phyloP scores from a whole-genome alignment of 1,284 basidiomycete genomes.

The Rugosomyces carneus region DNA sequence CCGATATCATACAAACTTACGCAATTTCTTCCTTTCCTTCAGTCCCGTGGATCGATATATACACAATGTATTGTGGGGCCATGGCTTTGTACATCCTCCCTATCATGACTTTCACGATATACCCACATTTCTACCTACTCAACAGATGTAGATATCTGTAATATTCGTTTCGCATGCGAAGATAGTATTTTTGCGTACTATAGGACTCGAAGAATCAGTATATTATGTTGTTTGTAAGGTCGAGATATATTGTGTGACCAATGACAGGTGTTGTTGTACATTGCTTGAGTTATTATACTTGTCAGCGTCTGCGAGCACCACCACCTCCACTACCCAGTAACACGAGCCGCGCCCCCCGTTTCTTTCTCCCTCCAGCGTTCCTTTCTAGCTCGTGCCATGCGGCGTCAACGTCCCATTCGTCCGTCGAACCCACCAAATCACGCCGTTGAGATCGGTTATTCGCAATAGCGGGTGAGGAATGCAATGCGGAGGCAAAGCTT shows the following conservation, averaged over 20 bases:
- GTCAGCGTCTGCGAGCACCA: constrained; percentile 35
- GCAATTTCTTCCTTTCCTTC: constrained; percentile 2
- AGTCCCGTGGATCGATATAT: constrained; percentile 3
- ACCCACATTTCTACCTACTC: constrained; percentile 13
- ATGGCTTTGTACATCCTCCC: constrained; percentile 2
- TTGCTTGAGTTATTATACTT: constrained; percentile 5
- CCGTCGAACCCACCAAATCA: constrained; percentile 28
- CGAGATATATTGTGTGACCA: constrained; percentile 6
- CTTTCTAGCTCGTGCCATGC: constrained; percentile 81
- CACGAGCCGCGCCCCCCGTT: constrained; percentile 59
- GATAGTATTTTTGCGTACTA: constrained; percentile 11
- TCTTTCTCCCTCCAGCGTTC: constrained; percentile 49
- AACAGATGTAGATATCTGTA: constrained; percentile 4
- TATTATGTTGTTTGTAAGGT: constrained; percentile 17
- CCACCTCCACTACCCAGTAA: constrained; percentile 63
- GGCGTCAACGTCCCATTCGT: constrained; percentile 74
- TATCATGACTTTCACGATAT: constrained; percentile 11
- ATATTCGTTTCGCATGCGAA: constrained; percentile 7
- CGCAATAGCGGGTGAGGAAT: constrained; percentile 31
- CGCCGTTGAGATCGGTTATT: constrained; percentile 20
- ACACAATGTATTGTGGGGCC: constrained; percentile 7
- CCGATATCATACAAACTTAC: constrained; percentile 10
- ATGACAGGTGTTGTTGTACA: constrained; percentile 12
- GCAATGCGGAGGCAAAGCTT: constrained; percentile 73
- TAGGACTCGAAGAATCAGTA: constrained; percentile 10